phyloP scores from a whole-genome alignment of 148 eudicot species.

The Suaeda aralocaspica region DNA sequence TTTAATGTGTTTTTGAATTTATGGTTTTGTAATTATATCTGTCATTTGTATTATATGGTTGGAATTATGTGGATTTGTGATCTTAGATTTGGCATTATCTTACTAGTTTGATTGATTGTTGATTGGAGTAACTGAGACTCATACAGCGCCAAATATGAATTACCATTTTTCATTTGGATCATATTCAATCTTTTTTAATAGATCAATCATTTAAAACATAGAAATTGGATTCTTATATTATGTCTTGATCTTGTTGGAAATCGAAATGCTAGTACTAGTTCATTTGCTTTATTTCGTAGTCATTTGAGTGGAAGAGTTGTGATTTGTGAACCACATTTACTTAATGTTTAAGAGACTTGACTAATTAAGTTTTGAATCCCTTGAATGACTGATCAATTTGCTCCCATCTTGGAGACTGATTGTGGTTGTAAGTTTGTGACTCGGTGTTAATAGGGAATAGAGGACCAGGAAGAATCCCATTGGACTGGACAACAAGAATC shows the following conservation, averaged over 20 bases:
- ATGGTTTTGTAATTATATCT: not conserved
- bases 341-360: too few species aligned
- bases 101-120: not conserved
- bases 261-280: too few species aligned
- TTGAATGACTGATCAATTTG: not conserved
- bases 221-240: not conserved
- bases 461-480: conserved; percentile 87
- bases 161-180: not conserved
- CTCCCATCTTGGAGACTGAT: not conserved
- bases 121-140: not conserved
- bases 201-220: not conserved
- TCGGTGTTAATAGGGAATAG: conserved; percentile 55
- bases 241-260: not conserved
- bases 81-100: conserved; percentile 1
- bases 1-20: not conserved
- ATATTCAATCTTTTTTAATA: not conserved
- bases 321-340: too few species aligned
- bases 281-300: too few species aligned
- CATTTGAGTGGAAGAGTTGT: too few species aligned
- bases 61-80: conserved; percentile 2
- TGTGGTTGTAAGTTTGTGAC: not conserved
- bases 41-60: conserved; percentile 3
- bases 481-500: conserved; percentile 95
- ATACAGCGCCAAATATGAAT: conserved; percentile 7
- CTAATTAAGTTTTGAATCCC: too few species aligned